These are phyloP conservation scores for Leccinum pellstonianum DNA, from an alignment of 768 basidiomycete genomes.

Conservation along the genomic window DNA sequence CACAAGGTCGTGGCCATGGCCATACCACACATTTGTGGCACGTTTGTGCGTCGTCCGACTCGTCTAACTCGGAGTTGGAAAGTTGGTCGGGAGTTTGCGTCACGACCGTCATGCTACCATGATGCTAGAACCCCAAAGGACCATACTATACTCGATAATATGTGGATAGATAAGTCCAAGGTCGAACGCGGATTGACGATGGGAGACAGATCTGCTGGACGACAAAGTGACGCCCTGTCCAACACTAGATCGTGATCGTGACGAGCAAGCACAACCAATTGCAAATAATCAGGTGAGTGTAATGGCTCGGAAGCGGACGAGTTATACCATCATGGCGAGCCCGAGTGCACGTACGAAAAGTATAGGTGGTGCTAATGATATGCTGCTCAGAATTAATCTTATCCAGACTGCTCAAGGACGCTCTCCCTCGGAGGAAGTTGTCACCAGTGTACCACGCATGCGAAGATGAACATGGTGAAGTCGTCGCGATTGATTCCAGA, in stretches of 20 bases:
- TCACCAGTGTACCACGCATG: too few species aligned
- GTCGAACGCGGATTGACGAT: neutral
- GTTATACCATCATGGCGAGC: too few species aligned
- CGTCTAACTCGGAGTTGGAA: neutral
- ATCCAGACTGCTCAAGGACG: too few species aligned
- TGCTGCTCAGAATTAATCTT: too few species aligned
- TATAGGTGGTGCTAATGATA: too few species aligned
- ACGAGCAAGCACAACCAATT: slow-evolving; percentile 41
- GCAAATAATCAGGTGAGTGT: slow-evolving; percentile 41
- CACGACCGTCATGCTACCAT: neutral
- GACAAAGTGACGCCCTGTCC: neutral
- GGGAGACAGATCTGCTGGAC: neutral
- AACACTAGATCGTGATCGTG: neutral
- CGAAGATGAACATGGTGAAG: too few species aligned
- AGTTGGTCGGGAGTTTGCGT: neutral
- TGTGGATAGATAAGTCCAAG: neutral
- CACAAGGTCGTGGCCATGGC: neutral
- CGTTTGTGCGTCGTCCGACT: neutral
- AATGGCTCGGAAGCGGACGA: too few species aligned
- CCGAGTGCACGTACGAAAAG: too few species aligned
- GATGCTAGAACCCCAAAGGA: neutral
- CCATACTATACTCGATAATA: neutral
- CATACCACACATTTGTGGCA: neutral
- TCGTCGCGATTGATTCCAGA: too few species aligned
- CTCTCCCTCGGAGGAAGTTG: too few species aligned